These are phyloP conservation scores for Hanseniaspora hatyaiensis DNA, from an alignment of 805 yeast species.

Conservation along the genomic window DNA sequence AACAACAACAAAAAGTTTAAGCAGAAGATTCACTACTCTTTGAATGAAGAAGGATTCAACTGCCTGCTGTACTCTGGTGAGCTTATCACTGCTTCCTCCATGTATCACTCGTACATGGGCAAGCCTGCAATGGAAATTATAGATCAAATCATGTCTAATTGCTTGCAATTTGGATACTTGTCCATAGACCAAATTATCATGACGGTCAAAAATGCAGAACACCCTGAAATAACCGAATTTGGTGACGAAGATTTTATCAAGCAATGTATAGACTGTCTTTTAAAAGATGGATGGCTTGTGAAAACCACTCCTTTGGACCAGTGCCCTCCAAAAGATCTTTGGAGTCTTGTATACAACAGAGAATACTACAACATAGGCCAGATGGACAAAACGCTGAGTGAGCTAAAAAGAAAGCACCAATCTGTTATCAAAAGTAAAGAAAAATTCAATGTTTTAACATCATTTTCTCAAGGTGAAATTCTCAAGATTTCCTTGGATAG, in stretches of 20 bases:
- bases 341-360: constrained; percentile 34
- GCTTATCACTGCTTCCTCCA: constrained; percentile 44
- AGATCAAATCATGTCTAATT: constrained; percentile 13
- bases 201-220: constrained; percentile 6
- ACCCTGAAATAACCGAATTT: not conserved
- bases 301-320: constrained; percentile 36
- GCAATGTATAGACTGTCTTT: constrained; percentile 25
- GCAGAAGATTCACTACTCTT: constrained; percentile 39
- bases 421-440: constrained; percentile 43
- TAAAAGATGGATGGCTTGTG: constrained; percentile 40
- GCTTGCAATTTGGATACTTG: constrained; percentile 11
- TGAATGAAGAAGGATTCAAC: constrained; percentile 53
- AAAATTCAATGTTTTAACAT: constrained; percentile 31
- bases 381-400: constrained; percentile 35
- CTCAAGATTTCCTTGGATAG: constrained; percentile 46
- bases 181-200: constrained; percentile 13
- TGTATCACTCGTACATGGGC: constrained; percentile 24
- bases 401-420: constrained; percentile 45
- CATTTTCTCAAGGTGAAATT: constrained; percentile 24
- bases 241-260: constrained; percentile 18
- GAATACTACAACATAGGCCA: constrained; percentile 32
- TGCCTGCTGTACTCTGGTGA: constrained; percentile 66
- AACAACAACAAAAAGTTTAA: constrained; percentile 16
- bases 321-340: constrained; percentile 31
- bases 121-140: constrained; percentile 20